phyloP scores from a whole-genome alignment of 805 yeast genomes.

The Schizosaccharomyces lindneri region DNA sequence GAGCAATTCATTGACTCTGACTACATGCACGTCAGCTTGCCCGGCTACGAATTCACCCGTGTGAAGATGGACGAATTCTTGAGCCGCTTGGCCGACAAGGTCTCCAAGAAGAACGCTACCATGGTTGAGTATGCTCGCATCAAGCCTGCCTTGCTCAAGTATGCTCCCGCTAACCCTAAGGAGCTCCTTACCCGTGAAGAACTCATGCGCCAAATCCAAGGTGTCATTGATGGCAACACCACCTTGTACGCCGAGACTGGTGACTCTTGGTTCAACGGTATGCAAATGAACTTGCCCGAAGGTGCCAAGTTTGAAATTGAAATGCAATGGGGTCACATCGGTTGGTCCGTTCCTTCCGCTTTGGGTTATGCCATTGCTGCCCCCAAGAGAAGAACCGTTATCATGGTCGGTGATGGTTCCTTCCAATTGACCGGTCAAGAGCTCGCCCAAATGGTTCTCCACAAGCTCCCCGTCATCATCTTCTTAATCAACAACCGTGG shows the following conservation, averaged over 20 bases:
- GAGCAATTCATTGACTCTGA: neutral
- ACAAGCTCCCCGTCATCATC: conserved; percentile 37
- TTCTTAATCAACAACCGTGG: conserved; percentile 66
- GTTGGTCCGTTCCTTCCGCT: conserved; percentile 68
- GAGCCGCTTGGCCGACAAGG: neutral
- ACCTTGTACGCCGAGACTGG: conserved; percentile 63
- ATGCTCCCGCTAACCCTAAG: conserved; percentile 3
- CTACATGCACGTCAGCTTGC: neutral
- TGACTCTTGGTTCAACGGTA: conserved; percentile 51
- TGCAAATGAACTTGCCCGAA: conserved; percentile 38
- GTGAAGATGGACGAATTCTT: neutral
- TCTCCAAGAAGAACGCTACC: neutral
- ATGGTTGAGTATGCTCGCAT: neutral
- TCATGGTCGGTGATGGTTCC: conserved; percentile 79
- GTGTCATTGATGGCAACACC: conserved; percentile 35
- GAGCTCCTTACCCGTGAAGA: conserved; percentile 13
- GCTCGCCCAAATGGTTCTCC: conserved; percentile 35
- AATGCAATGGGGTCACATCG: conserved; percentile 21
- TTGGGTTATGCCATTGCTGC: conserved; percentile 58
- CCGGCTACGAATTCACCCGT: neutral
- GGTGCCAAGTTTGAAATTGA: conserved; percentile 20
- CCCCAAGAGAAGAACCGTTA: conserved; percentile 28
- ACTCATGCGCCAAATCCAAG: conserved; percentile 17
- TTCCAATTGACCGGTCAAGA: conserved; percentile 84
- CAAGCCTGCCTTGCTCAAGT: neutral